Conservation (phyloP, 2,329 filamentous ascomycete genomes). For the Fusarium tjaetaba region DNA sequence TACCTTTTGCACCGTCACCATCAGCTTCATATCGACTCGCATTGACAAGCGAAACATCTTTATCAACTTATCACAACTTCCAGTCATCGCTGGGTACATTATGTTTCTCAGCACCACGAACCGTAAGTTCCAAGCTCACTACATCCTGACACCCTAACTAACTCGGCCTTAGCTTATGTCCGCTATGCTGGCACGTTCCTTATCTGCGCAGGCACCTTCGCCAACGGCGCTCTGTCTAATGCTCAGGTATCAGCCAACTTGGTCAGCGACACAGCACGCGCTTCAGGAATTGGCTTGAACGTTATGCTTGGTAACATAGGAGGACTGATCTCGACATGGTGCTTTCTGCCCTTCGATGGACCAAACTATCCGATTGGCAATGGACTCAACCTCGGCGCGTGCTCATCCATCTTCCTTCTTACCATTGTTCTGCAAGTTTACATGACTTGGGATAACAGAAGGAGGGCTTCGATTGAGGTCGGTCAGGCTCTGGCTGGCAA, state of each 20-base stretch:
- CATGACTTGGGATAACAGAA: conserved; percentile 20
- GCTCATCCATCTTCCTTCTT: conserved; percentile 13
- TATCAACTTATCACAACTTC: conserved; percentile 62
- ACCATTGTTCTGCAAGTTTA: neutral
- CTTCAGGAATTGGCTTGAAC: conserved; percentile 33
- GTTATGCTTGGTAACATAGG: conserved; percentile 57
- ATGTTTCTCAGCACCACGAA: conserved; percentile 66
- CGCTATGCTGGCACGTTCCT: conserved; percentile 72
- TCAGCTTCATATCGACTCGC: conserved; percentile 49
- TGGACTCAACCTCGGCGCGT: conserved; percentile 53
- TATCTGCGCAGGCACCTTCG: conserved; percentile 26
- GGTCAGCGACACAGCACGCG: conserved; percentile 29
- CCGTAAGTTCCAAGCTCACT: neutral
- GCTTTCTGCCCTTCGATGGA: conserved; percentile 68
- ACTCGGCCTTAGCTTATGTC: conserved; percentile 44
- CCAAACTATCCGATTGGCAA: conserved; percentile 77
- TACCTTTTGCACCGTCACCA: conserved; percentile 59
- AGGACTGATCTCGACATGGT: conserved; percentile 72
- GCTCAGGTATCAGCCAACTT: conserved; percentile 27
- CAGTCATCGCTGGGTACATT: conserved; percentile 70
- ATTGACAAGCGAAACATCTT: conserved; percentile 65
- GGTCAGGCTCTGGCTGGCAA: neutral
- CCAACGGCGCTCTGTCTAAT: conserved; percentile 56
- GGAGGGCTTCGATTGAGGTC: neutral
- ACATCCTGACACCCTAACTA: rapidly evolving